phyloP scores from a whole-genome alignment of 202 grass and related monocot species.

The Digitaria exilis region DNA sequence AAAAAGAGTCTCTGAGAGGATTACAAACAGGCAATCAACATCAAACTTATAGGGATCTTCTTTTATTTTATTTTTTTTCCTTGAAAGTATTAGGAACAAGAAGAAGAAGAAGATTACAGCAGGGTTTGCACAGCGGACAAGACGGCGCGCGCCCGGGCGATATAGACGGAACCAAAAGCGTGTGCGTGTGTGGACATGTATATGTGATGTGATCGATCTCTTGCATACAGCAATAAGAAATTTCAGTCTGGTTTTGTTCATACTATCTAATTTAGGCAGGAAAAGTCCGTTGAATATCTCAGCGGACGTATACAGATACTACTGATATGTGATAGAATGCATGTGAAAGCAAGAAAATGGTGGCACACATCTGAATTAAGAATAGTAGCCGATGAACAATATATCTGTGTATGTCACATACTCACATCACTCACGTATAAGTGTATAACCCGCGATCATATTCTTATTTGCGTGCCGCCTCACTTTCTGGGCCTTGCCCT shows the following conservation, averaged over 20 bases:
- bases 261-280: neutral
- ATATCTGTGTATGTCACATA: neutral
- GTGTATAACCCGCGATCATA: neutral
- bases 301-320: neutral
- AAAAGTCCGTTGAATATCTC: constrained; percentile 8
- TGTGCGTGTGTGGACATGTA: neutral
- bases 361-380: neutral
- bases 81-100: too few species aligned
- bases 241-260: constrained; percentile 10
- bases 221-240: neutral
- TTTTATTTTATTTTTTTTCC: too few species aligned
- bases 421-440: too few species aligned
- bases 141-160: neutral
- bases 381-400: neutral
- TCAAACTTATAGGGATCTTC: too few species aligned
- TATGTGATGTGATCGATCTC: neutral
- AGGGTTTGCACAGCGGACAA: neutral
- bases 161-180: neutral
- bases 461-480: neutral
- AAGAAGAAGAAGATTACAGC: too few species aligned
- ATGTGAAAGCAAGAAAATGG: constrained; percentile 34
- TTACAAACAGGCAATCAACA: neutral
- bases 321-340: neutral
- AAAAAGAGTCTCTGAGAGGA: neutral
- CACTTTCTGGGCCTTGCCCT: constrained; percentile 1